phyloP scores from a whole-genome alignment of 306 rosid species.

The Quercus agrifolia region DNA sequence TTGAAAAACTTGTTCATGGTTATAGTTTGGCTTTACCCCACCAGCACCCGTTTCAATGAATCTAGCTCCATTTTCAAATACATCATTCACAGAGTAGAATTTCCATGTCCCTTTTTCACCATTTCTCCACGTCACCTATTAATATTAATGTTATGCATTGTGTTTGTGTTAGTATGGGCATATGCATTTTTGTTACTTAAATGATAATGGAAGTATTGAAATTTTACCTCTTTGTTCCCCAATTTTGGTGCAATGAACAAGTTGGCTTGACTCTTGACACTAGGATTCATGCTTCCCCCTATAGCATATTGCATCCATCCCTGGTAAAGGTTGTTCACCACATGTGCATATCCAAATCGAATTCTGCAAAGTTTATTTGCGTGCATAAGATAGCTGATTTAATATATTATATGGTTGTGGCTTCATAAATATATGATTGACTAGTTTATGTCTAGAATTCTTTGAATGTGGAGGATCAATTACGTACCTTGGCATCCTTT shows the following conservation, averaged over 20 bases:
- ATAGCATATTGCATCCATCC: conserved; percentile 6
- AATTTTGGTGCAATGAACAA: conserved; percentile 41
- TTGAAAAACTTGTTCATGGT: conserved; percentile 6
- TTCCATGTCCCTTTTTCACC: conserved; percentile 13
- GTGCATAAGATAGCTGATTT: too few species aligned
- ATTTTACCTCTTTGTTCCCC: conserved; percentile 32
- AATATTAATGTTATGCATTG: too few species aligned
- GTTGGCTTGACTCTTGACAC: conserved; percentile 44
- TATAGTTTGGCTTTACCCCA: conserved; percentile 23
- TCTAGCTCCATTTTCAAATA: conserved; percentile 41
- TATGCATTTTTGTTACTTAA: too few species aligned
- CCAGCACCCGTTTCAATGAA: conserved; percentile 18
- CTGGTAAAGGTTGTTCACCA: conserved; percentile 34
- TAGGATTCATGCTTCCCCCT: neutral
- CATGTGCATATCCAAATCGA: conserved; percentile 1
- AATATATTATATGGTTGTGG: too few species aligned
- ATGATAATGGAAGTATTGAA: neutral
- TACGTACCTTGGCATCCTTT: conserved; percentile 4
- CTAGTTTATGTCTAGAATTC: neutral
- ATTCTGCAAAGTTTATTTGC: neutral
- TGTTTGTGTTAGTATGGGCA: too few species aligned
- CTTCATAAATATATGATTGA: too few species aligned
- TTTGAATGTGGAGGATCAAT: neutral
- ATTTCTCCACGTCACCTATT: conserved; percentile 31
- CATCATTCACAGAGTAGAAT: conserved; percentile 36